Evolutionary conservation across 2,329 filamentous ascomycete species (phyloP), one percentile per base, ranked within the genome.

Genomic region (Lachnum nothofagi): DNA sequence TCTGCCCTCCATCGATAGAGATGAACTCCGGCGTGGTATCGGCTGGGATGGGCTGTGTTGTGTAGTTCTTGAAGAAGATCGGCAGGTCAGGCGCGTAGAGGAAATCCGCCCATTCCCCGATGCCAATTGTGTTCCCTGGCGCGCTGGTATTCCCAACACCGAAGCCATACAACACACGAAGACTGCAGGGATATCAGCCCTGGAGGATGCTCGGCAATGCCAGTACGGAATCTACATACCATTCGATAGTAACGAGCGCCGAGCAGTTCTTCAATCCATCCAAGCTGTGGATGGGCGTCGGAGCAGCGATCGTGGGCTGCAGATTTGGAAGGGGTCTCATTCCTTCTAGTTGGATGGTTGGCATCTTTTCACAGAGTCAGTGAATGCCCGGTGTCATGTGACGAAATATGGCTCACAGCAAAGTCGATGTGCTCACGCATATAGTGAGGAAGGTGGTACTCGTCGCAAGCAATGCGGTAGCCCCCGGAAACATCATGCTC

Each of bases 231-330:
- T n/a, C n/a, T n/a, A n/a, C n/a, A n/a, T n/a, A n/a, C n/a, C 79
- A 82, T 40, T 72, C 71, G 0, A 78, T 76, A 0, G 77, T 80
- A 54, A 81, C 77, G 54, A 74, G 70, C n/a, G 63, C 60, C 52
- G 75, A 71, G 60, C 80, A 83, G 48, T 67, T 49, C 16, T 20
- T 24, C 27, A 51, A 38, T 31, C 52, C 52, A 23, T 42, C 45
- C 39, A 50, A 46, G 8, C 52, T 40, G 16, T 22, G 27, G 7
- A 46, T 23, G 9, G 42, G 20, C 16, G 51, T 19, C n/a, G 16
- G 12, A 9, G 31, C 29, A 12, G 23, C 29, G n/a, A 39, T 42
- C 20, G 46, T 47, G 2, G 45, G 49, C 8, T 25, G 16, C 24
- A 55, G 37, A 27, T 53, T 55, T 4, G 44, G 44, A 33, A 56